A percentile compares a stretch with the other conserved stretches of the same genome.
These are phyloP conservation scores for Ustilago cynodontis DNA, from an alignment of 1,284 basidiomycete species.

Conservation along the genomic window DNA sequence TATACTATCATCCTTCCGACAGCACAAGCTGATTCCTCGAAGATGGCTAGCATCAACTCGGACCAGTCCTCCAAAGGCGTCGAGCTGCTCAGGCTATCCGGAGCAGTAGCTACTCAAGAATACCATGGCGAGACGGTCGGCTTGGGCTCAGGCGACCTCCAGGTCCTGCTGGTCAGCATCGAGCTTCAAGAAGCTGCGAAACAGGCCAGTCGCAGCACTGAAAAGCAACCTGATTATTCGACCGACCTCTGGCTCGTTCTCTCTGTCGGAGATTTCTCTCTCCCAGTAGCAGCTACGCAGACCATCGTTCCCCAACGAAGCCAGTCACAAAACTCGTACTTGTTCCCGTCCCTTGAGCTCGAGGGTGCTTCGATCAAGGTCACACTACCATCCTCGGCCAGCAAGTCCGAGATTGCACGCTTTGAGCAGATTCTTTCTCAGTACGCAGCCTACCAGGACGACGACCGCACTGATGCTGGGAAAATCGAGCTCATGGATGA, in stretches of 20 bases:
- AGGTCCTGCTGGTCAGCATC: slow-evolving; percentile 50
- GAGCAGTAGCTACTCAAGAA: slow-evolving; percentile 46
- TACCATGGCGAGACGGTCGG: slow-evolving; percentile 50
- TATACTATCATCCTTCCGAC: no score
- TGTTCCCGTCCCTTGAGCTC: slow-evolving; percentile 52
- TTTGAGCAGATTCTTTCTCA: slow-evolving; percentile 58
- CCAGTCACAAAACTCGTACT: slow-evolving; percentile 28
- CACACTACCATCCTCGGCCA: slow-evolving; percentile 28
- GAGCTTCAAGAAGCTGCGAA: slow-evolving; percentile 30
- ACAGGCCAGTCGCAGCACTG: neutral
- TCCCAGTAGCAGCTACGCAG: slow-evolving; percentile 51
- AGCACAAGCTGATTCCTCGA: neutral
- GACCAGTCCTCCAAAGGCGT: slow-evolving; percentile 41
- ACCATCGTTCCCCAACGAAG: slow-evolving; percentile 39
- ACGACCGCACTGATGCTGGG: slow-evolving; percentile 45
- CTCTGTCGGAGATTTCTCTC: slow-evolving; percentile 46
- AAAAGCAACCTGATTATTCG: slow-evolving; percentile 27
- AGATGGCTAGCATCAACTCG: slow-evolving; percentile 14
- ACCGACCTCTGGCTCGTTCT: slow-evolving; percentile 58
- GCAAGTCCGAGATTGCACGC: slow-evolving; percentile 17
- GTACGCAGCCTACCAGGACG: slow-evolving; percentile 55
- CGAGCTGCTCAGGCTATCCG: slow-evolving; percentile 39
- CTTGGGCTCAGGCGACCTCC: slow-evolving; percentile 42
- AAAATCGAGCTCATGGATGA: slow-evolving; percentile 60
- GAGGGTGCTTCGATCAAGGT: slow-evolving; percentile 54